A percentile compares a stretch with the other conserved stretches of the same genome.
Evolutionary conservation across 2,329 filamentous ascomycete species (phyloP).

Genomic region (Gliomastix tumulicola): DNA sequence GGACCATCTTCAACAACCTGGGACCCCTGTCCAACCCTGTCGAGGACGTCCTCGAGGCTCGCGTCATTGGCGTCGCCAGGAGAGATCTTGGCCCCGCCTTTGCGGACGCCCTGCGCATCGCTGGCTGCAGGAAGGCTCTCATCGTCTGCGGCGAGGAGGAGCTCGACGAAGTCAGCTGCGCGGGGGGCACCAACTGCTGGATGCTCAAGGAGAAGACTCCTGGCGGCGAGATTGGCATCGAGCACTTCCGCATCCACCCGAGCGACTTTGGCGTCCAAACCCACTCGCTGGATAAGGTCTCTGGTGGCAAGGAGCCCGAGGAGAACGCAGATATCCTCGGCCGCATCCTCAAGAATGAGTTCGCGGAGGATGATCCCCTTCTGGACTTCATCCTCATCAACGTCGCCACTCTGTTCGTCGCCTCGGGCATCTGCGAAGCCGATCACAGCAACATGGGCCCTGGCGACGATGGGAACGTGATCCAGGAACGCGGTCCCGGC

Average conservation of each 20-base stretch:
- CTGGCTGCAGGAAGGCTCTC: constrained; percentile 75
- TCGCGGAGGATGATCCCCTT: constrained; percentile 73
- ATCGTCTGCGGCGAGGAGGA: constrained; percentile 93
- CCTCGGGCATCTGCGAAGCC: constrained; percentile 79
- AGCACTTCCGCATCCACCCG: constrained; percentile 72
- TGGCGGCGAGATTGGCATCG: constrained; percentile 44
- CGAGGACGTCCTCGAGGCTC: constrained; percentile 76
- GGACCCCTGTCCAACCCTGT: constrained; percentile 89
- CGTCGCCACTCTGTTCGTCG: constrained; percentile 79
- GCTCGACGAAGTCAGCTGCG: constrained; percentile 91
- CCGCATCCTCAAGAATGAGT: constrained; percentile 65
- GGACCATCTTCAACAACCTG: constrained; percentile 96
- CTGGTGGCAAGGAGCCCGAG: constrained; percentile 74
- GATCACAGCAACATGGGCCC: constrained; percentile 73
- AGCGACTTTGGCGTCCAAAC: constrained; percentile 78
- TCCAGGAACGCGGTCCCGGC: constrained; percentile 76
- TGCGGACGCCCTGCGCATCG: constrained; percentile 71
- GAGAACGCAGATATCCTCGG: constrained; percentile 85
- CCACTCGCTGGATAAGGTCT: constrained; percentile 72
- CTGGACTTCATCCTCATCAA: constrained; percentile 94
- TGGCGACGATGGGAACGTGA: constrained; percentile 73
- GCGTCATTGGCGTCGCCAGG: constrained; percentile 88
- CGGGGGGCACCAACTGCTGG: constrained; percentile 86
- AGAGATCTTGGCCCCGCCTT: constrained; percentile 84
- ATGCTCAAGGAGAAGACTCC: constrained; percentile 49